Conservation (phyloP, 805 yeast species). For the Saturnispora gosingensis region DNA sequence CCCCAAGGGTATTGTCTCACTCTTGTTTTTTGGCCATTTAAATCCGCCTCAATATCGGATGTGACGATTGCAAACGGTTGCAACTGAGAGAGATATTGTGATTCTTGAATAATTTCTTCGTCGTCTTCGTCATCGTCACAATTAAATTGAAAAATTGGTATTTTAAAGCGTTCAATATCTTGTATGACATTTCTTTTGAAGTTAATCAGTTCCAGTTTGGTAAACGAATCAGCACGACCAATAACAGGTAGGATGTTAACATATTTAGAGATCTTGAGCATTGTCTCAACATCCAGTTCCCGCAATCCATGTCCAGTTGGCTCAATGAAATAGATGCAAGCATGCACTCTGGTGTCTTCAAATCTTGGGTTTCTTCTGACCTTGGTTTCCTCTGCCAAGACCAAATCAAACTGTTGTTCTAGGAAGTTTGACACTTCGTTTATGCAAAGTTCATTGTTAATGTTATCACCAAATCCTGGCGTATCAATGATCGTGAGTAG, state of each 20-base stretch:
- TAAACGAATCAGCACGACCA: slow-evolving; percentile 64
- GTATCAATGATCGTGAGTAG: slow-evolving; percentile 48
- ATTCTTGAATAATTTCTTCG: slow-evolving; percentile 59
- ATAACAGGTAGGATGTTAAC: slow-evolving; percentile 69
- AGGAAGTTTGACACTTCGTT: slow-evolving; percentile 56
- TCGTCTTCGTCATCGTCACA: slow-evolving; percentile 62
- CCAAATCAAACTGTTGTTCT: slow-evolving; percentile 70
- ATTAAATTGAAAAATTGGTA: slow-evolving; percentile 67
- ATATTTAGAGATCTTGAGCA: slow-evolving; percentile 62
- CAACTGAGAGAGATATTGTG: slow-evolving; percentile 45
- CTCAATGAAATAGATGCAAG: slow-evolving; percentile 60
- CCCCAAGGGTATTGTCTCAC: slow-evolving; percentile 79
- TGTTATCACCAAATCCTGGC: slow-evolving; percentile 54
- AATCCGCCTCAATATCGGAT: slow-evolving; percentile 47
- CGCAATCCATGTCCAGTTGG: slow-evolving; percentile 73
- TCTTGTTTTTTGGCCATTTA: slow-evolving; percentile 42
- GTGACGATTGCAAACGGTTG: slow-evolving; percentile 73
- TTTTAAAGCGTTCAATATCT: slow-evolving; percentile 59
- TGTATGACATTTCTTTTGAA: slow-evolving; percentile 52
- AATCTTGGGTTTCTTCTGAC: slow-evolving; percentile 79
- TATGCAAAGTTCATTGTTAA: slow-evolving; percentile 53
- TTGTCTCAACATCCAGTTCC: slow-evolving; percentile 62
- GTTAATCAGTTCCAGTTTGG: slow-evolving; percentile 43
- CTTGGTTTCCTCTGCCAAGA: slow-evolving; percentile 78
- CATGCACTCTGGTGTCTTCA: slow-evolving; percentile 70